A percentile compares a stretch with the other conserved stretches of the same genome.
phyloP scores from a whole-genome alignment of 495 filamentous ascomycete genomes.

The Lophium mytilinum region DNA sequence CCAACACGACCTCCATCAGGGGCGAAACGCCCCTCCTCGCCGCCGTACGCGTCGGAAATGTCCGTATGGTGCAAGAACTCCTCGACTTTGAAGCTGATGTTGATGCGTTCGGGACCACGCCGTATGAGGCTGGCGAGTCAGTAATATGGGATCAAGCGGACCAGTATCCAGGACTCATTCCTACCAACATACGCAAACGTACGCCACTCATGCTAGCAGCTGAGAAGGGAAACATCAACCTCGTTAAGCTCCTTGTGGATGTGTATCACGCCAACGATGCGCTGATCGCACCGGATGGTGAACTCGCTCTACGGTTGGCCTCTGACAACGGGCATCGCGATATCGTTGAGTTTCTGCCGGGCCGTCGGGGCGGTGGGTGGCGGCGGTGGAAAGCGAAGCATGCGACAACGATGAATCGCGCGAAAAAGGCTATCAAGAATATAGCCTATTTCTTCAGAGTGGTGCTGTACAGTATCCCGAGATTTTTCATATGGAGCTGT shows the following conservation, averaged over 20 bases:
- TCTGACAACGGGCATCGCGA: slow-evolving; percentile 14
- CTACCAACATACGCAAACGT: neutral
- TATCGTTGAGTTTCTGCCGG: slow-evolving; percentile 24
- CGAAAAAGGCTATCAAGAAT: slow-evolving; percentile 14
- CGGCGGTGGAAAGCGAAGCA: slow-evolving; percentile 20
- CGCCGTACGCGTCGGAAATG: slow-evolving; percentile 10
- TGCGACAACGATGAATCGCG: slow-evolving; percentile 17
- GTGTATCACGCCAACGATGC: slow-evolving; percentile 22
- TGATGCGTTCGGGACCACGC: slow-evolving; percentile 10
- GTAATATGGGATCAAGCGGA: neutral
- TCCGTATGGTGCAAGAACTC: slow-evolving; percentile 13
- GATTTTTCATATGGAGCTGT: slow-evolving; percentile 28
- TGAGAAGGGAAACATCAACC: slow-evolving; percentile 7
- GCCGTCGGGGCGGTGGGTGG: slow-evolving; percentile 24
- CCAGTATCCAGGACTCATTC: neutral
- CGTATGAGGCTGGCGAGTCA: too few species aligned
- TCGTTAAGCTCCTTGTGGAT: slow-evolving; percentile 20
- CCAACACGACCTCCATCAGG: slow-evolving; percentile 7
- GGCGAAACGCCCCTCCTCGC: slow-evolving; percentile 16
- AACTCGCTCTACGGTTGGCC: slow-evolving; percentile 27
- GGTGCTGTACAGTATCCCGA: slow-evolving; percentile 28
- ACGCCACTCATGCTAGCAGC: slow-evolving; percentile 13
- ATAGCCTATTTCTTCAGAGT: slow-evolving; percentile 24
- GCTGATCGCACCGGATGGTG: slow-evolving; percentile 27
- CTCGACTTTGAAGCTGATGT: slow-evolving; percentile 16